These are phyloP conservation scores for Casuarina equisetifolia DNA, from an alignment of 306 rosid species.

Conservation along the genomic window DNA sequence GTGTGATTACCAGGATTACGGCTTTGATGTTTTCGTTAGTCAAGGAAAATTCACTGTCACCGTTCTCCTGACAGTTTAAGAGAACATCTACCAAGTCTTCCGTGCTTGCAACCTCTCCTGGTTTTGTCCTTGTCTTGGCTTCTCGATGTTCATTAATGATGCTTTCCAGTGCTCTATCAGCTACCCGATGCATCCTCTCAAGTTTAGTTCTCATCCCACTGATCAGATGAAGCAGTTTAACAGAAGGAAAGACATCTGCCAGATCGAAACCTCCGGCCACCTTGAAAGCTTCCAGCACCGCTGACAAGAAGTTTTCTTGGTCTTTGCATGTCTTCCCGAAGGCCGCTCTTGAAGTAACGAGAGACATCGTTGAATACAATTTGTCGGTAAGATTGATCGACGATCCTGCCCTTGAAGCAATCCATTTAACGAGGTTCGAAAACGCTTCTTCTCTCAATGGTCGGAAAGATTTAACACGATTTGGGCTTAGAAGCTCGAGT, in stretches of 20 bases:
- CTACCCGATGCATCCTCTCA: slow-evolving; percentile 1
- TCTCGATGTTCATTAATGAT: slow-evolving; percentile 12
- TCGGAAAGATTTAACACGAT: slow-evolving; percentile 25
- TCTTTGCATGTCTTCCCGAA: slow-evolving; percentile 26
- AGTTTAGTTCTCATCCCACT: slow-evolving; percentile 12
- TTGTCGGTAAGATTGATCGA: slow-evolving; percentile 6
- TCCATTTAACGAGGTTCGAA: not conserved
- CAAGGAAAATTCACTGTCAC: not conserved
- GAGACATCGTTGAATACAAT: not conserved
- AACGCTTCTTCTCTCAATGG: slow-evolving; percentile 22
- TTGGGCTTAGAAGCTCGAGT: not conserved
- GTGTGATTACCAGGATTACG: slow-evolving; percentile 20
- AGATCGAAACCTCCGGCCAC: slow-evolving; percentile 3
- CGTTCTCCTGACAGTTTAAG: slow-evolving; percentile 19
- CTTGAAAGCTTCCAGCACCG: not conserved
- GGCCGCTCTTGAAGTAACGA: slow-evolving; percentile 7
- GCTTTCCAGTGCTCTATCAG: slow-evolving; percentile 19
- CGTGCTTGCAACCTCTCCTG: not conserved
- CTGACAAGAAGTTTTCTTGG: slow-evolving; percentile 5
- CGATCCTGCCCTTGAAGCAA: not conserved
- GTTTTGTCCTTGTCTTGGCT: not conserved
- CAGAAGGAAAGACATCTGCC: slow-evolving; percentile 28
- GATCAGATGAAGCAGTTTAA: slow-evolving; percentile 15
- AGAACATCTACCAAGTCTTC: slow-evolving; percentile 36
- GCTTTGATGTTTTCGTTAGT: slow-evolving; percentile 29